Evolutionary conservation across 2,329 filamentous ascomycete species (phyloP).

Genomic region (Fusarium agapanthi): DNA sequence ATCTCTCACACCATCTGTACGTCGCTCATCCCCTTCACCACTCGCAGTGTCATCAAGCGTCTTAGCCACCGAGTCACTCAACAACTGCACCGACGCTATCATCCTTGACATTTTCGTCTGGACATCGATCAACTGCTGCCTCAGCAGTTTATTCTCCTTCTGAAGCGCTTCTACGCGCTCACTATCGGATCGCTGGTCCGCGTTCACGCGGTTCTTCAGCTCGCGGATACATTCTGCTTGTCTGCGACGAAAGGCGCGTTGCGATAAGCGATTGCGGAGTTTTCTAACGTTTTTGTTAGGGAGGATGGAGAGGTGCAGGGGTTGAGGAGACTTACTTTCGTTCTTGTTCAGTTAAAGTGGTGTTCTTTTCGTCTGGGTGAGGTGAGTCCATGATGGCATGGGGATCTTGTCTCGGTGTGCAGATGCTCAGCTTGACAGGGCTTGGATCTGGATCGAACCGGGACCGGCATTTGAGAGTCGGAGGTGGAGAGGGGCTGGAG

Average conservation of each 20-base stretch:
- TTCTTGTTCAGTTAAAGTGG: constrained; percentile 7
- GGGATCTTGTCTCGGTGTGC: neutral
- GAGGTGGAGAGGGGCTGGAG: neutral
- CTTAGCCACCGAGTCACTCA: constrained; percentile 38
- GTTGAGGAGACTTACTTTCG: neutral
- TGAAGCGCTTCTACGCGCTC: constrained; percentile 39
- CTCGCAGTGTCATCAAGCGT: constrained; percentile 33
- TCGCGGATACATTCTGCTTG: constrained; percentile 44
- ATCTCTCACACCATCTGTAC: neutral
- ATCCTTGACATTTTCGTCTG: constrained; percentile 40
- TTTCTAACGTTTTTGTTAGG: constrained; percentile 30
- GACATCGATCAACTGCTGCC: constrained; percentile 43
- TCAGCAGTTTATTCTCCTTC: constrained; percentile 38
- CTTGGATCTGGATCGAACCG: neutral
- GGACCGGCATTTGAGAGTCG: neutral
- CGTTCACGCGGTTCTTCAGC: constrained; percentile 35
- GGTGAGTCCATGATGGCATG: constrained; percentile 17
- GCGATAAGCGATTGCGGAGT: constrained; percentile 45
- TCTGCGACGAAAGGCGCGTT: constrained; percentile 45
- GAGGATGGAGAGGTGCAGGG: neutral
- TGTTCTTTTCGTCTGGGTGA: neutral
- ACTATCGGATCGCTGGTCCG: constrained; percentile 32
- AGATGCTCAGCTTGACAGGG: neutral
- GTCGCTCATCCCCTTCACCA: neutral
- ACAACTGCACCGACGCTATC: constrained; percentile 36